phyloP scores from a whole-genome alignment of 805 yeast genomes.

The Yamadazyma nakazawae region DNA sequence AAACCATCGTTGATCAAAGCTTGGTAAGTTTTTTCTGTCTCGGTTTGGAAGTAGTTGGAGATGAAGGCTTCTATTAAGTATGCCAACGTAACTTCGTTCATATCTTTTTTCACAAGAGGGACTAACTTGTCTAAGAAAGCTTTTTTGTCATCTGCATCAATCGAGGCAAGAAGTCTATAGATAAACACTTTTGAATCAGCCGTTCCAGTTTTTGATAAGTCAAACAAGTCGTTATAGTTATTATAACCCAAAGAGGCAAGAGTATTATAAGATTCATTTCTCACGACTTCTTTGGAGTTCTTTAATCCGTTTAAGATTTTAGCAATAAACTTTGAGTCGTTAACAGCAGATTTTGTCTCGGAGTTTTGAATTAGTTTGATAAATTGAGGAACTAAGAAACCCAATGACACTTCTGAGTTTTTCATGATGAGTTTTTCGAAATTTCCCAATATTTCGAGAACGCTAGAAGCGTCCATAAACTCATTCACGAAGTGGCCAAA shows the following conservation, averaged over 20 bases:
- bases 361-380: slow-evolving; percentile 22
- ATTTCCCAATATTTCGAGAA: slow-evolving; percentile 1
- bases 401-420: slow-evolving; percentile 41
- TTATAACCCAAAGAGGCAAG: slow-evolving; percentile 18
- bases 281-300: slow-evolving; percentile 66
- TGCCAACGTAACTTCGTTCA: slow-evolving; percentile 62
- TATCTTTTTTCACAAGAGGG: slow-evolving; percentile 65
- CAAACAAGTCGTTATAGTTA: slow-evolving; percentile 33
- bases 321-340: slow-evolving; percentile 28
- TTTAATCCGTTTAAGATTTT: slow-evolving; percentile 43
- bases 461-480: slow-evolving; percentile 23
- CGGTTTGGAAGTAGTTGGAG: slow-evolving; percentile 35
- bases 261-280: slow-evolving; percentile 42
- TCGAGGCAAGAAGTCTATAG: slow-evolving; percentile 40
- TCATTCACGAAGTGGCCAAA: slow-evolving; percentile 46
- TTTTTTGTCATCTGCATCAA: slow-evolving; percentile 22
- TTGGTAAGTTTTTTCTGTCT: slow-evolving; percentile 15
- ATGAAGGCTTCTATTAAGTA: slow-evolving; percentile 50
- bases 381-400: slow-evolving; percentile 50
- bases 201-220: slow-evolving; percentile 54
- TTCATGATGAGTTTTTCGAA: slow-evolving; percentile 15
- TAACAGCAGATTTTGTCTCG: slow-evolving; percentile 15
- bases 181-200: slow-evolving; percentile 63
- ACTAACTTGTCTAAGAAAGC: slow-evolving; percentile 43
- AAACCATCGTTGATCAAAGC: slow-evolving; percentile 53